Conservation (phyloP, 192 early-diverging fungal genomes). For the Paraglomus brasilianum region DNA sequence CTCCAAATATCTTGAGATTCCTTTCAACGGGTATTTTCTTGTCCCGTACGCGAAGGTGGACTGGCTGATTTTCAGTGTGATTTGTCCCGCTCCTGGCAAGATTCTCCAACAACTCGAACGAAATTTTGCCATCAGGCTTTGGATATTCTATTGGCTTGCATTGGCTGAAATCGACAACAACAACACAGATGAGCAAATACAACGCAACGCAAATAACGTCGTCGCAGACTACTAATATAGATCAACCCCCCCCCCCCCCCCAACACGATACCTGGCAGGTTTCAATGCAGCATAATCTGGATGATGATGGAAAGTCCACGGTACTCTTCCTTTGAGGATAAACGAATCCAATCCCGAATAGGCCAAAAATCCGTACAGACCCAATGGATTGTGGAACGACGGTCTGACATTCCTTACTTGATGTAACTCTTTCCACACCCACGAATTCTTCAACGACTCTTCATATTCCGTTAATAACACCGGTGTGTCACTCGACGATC, state of each 20-base stretch:
- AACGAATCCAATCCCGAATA: constrained; percentile 90
- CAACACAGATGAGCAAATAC: constrained; percentile 1
- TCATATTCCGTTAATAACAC: constrained; percentile 78
- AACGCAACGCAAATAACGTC: not conserved
- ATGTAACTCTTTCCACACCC: constrained; percentile 88
- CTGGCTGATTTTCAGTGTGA: constrained; percentile 93
- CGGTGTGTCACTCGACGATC: constrained; percentile 51
- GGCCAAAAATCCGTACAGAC: constrained; percentile 79
- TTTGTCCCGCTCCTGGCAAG: constrained; percentile 91
- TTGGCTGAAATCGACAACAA: constrained; percentile 37
- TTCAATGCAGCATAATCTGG: constrained; percentile 80
- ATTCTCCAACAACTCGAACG: constrained; percentile 93
- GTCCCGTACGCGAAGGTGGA: constrained; percentile 83
- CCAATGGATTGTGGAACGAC: constrained; percentile 87
- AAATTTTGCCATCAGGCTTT: constrained; percentile 93
- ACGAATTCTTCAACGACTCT: constrained; percentile 76
- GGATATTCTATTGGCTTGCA: constrained; percentile 91
- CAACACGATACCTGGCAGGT: constrained; percentile 56
- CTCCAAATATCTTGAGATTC: constrained; percentile 86
- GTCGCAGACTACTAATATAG: not conserved
- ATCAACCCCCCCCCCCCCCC: not conserved
- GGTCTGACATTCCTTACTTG: constrained; percentile 92
- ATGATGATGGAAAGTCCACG: constrained; percentile 92
- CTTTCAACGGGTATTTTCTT: constrained; percentile 72
- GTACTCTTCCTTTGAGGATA: constrained; percentile 85